Evolutionary conservation across 805 yeast species (phyloP).

Genomic region (Candida broadrunensis): DNA sequence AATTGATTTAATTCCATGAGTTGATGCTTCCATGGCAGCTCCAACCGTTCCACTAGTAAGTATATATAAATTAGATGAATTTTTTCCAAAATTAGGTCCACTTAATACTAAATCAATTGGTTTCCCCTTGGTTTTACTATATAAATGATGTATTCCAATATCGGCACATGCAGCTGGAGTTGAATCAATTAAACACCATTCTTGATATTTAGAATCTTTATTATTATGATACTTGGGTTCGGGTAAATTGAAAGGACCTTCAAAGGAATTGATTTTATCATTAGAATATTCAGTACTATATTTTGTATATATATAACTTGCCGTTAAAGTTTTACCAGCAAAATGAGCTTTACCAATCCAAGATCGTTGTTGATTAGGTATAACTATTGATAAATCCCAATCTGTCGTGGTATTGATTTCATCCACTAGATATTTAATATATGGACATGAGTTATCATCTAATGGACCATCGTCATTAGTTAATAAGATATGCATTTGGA

Average conservation of each 20-base stretch:
- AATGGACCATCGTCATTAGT: slow-evolving; percentile 98
- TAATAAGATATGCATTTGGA: slow-evolving; percentile 57
- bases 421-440: slow-evolving; percentile 75
- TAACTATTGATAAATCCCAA: slow-evolving; percentile 82
- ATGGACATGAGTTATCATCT: slow-evolving; percentile 75
- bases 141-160: slow-evolving; percentile 76
- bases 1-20: slow-evolving; percentile 65
- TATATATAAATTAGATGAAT: slow-evolving; percentile 83
- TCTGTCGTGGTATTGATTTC: slow-evolving; percentile 62
- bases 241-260: slow-evolving; percentile 66
- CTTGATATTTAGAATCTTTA: slow-evolving; percentile 44
- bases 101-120: slow-evolving; percentile 84
- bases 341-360: slow-evolving; percentile 99
- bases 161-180: slow-evolving; percentile 97
- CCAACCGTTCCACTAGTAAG: slow-evolving; percentile 95
- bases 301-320: slow-evolving; percentile 61
- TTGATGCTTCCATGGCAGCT: slow-evolving; percentile 91
- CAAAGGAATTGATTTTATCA: slow-evolving; percentile 45
- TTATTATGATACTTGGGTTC: slow-evolving; percentile 28
- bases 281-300: slow-evolving; percentile 43
- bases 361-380: slow-evolving; percentile 83
- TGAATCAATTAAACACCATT: slow-evolving; percentile 86
- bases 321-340: slow-evolving; percentile 65
- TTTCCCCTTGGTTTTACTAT: slow-evolving; percentile 38
- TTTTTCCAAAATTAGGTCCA: slow-evolving; percentile 96